Base-by-base conservation (phyloP, 2,329 filamentous ascomycete genomes). In the Phoma sp. region DNA sequence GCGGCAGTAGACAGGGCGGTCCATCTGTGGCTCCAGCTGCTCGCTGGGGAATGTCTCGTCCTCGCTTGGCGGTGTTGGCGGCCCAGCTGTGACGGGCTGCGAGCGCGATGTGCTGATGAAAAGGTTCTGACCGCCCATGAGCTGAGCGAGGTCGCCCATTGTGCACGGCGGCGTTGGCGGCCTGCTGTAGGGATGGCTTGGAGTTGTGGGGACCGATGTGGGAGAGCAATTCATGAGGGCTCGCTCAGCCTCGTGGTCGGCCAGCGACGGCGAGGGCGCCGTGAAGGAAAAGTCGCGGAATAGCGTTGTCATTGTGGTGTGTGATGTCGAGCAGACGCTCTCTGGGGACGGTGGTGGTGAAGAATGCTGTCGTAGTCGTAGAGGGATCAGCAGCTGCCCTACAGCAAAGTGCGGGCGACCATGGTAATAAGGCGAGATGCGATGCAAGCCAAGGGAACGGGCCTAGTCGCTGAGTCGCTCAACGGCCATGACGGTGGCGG, bases 211-310 rank as follows among this genome's bases (percentile, higher is more conserved):
- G 10, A 56, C 59, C 5, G 68, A 71, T 10, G 69, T 71, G 14
- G 72, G 74, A 52, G 72, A 73, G 39, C 71, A 63, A 44, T 69
- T 70, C 61, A 68, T 68, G 29, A 62, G 66, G 7, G 67, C 62
- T 30, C 63, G 66, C 43, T 72, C 69, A 46, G 67, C 61, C 27
- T 71, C 65, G 44, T 62, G 62, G 35, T 59, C 57, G 5, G 67
- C 63, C 7, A 64, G 66, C 40, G 65, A 69, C 46, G 67, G 68
- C 53, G 72, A 70, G 4, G 68, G 68, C 6, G 71, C 60, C 32
- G 63, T 66, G 62, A 77, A 75, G 62, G 74, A 74, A 58, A 76
- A 77, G 65, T 71, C 59, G 39, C 70, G 69, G 58, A 77, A 77
- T 62, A 77, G 70, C 43, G 62, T 39, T 29, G 52, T 41, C 52